Base-by-base conservation (phyloP, 108 stramenopile species). In the Nitzschia putrida region DNA sequence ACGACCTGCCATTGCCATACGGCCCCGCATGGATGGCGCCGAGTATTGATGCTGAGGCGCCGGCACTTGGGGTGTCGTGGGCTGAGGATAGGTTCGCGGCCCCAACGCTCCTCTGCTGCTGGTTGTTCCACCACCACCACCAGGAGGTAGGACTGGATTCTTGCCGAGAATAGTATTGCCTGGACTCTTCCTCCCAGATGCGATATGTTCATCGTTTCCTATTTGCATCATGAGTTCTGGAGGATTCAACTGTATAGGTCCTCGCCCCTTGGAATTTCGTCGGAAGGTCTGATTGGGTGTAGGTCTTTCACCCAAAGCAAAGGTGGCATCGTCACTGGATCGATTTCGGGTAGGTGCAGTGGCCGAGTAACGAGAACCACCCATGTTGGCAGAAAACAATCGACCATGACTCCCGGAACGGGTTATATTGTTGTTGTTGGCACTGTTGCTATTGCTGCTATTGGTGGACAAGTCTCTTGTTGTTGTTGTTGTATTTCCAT, bases 161-260 rank as follows among this genome's bases (percentile, higher is more conserved):
- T 34, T 34, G 3, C 29, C 29, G 29, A 34, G n/a, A n/a, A n/a
- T n/a, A n/a, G n/a, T n/a, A n/a, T n/a, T 34, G 4, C 29, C 29
- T 4, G 29, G 29, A 4, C 29, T 34, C 4, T 34, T 34, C 6
- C 47, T 18, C 14, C 47, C 47, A 49, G 44, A 24, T 45, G 50
- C 52, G 13, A 66, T 66, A 66, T 66, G 65, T 10, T 52, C 65
- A 39, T 66, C 65, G 13, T 53, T 53, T 14, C 65, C 65, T 52
- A 66, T 53, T 16, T 66, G 23, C 65, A 66, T 66, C 65, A 53
- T 52, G 39, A 52, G 29, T 11, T 37, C 52, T 49, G 43, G 63
- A 21, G 37, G 51, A 29, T 49, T 18, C 29, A 34, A 34, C 2
- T 16, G 47, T 9, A 44, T 44, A 9, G 13, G 9, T 44, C 44